Evolutionary conservation across 1,284 basidiomycete genomes (phyloP).

Genomic region (Trichosporon ovoides): DNA sequence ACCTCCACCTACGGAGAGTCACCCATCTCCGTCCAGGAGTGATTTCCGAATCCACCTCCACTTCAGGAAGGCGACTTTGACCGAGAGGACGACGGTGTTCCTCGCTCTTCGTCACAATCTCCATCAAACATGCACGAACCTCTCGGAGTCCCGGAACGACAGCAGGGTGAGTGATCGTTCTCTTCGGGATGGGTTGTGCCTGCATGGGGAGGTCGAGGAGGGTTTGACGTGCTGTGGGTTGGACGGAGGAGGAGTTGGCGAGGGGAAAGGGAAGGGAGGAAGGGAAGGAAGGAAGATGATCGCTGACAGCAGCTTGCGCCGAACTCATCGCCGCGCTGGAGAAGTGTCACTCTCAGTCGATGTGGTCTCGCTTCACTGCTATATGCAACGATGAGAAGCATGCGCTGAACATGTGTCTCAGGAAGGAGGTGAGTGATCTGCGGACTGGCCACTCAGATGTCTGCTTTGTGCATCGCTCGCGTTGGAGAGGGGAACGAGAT

Average conservation of each 20-base stretch:
- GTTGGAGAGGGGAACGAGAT: too few relatives aligned
- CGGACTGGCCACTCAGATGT: neutral
- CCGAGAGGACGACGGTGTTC: neutral
- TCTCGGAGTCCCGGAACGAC: slow-evolving; percentile 38
- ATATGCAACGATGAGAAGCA: slow-evolving; percentile 66
- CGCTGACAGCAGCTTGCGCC: slow-evolving; percentile 34
- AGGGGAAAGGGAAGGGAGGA: too few relatives aligned
- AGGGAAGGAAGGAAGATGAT: too few relatives aligned
- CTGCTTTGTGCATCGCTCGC: too few relatives aligned
- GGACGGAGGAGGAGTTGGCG: too few relatives aligned
- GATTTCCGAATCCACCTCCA: neutral
- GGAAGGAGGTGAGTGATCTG: slow-evolving; percentile 60
- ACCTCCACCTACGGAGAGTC: neutral
- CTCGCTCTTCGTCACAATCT: neutral
- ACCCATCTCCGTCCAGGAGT: neutral
- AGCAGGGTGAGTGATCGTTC: slow-evolving; percentile 37
- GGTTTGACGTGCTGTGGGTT: too few relatives aligned
- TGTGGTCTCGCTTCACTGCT: slow-evolving; percentile 31
- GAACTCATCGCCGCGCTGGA: slow-evolving; percentile 44
- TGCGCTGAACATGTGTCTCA: slow-evolving; percentile 66
- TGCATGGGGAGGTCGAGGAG: too few relatives aligned
- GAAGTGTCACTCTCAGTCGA: slow-evolving; percentile 39
- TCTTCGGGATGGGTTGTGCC: too few relatives aligned
- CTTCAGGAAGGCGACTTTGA: neutral
- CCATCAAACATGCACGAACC: slow-evolving; percentile 41